Percentiles rank a stretch among this genome's conserved stretches.
phyloP scores from a whole-genome alignment of 2,329 filamentous ascomycete genomes.

The Fusarium nygamai region DNA sequence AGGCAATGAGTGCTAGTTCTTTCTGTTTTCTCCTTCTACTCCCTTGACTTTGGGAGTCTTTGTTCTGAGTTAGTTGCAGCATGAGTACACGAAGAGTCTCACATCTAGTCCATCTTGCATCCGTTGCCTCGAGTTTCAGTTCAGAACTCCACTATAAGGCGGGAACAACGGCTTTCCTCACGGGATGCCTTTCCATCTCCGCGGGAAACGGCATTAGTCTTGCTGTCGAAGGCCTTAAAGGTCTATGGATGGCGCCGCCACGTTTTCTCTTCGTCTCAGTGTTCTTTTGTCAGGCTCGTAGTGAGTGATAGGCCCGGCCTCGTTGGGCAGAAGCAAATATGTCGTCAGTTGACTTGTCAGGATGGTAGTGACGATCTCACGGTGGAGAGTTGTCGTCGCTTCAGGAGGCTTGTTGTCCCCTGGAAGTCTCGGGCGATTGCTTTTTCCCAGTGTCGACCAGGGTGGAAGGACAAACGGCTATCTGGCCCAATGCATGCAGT shows the following conservation, averaged over 20 bases:
- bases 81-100: neutral
- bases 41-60: neutral
- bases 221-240: constrained; percentile 3
- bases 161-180: neutral
- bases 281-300: neutral
- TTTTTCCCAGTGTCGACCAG: constrained; percentile 3
- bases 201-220: constrained; percentile 9
- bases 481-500: neutral
- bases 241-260: constrained; percentile 26
- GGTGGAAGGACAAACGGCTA: neutral
- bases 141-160: neutral
- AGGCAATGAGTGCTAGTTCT: neutral
- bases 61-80: neutral
- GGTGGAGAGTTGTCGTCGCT: neutral
- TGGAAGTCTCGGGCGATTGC: neutral
- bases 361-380: neutral
- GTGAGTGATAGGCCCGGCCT: neutral
- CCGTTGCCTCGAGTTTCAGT: constrained; percentile 10
- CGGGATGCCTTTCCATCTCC: neutral
- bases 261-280: neutral
- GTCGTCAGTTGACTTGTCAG: neutral
- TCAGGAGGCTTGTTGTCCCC: neutral
- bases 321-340: constrained; percentile 4
- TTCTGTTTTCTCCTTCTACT: neutral
- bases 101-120: neutral